Evolutionary conservation across 2,329 filamentous ascomycete genomes (phyloP), one percentile per base, ranked within the genome.

Genomic region (Colletotrichum echinochloae): DNA sequence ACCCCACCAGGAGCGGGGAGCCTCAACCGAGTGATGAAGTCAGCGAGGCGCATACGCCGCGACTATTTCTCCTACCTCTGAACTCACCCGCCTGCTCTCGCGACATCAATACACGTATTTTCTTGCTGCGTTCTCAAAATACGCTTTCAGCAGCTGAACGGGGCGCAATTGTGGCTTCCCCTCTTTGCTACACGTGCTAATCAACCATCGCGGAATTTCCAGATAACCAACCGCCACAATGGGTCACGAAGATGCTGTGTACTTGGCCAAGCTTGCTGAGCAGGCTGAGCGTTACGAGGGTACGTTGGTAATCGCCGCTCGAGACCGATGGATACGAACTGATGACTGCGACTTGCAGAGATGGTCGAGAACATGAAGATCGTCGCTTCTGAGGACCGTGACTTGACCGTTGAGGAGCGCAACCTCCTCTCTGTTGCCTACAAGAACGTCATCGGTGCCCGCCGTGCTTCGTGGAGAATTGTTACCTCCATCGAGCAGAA

Each of bases 311-410:
- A 35, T 60, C 44, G 48, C 54, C 49, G 49, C 61, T 51, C 33
- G 28, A 28, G 41, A 46, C 18, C 26, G 69, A 68, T 72, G 44
- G 54, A 65, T 39, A 55, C 49, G 54, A 33, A 37, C 65, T 66
- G 46, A 55, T 66, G 51, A 65, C 60, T 55, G 65, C n/a, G 68
- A 66, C 56, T 57, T 75, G 70, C 84, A 98, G 95, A 98, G 87
- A 98, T 98, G 95, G 95, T 98, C 77, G 94, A 97, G 89, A 97
- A 98, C 91, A 98, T 98, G 95, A 98, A 98, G 91, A 91, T 93
- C 77, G 95, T 98, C 80, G 95, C 95, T 79, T 95, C 93, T 77
- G 94, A 95, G 82, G 90, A 93, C 81, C 90, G 88, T 79, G 92
- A 94, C 80, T 89, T 94, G 78, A 92, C 91, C 75, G 94, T 98